phyloP scores from a whole-genome alignment of 352 stramenopile genomes.

The Phytophthora foliorum region DNA sequence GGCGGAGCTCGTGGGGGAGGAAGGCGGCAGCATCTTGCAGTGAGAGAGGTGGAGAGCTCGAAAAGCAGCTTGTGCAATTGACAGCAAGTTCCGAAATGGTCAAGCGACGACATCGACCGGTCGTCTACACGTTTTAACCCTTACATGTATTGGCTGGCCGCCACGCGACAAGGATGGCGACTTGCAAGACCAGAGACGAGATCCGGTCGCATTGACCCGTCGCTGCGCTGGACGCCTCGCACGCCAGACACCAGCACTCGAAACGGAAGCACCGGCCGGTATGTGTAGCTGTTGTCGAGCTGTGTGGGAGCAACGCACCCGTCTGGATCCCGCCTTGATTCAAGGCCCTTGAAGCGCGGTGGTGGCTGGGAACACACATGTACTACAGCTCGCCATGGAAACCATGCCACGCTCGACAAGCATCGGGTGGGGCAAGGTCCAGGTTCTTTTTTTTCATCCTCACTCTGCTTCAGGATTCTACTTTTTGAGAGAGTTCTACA shows the following conservation, averaged over 20 bases:
- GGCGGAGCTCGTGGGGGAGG: slow-evolving; percentile 27
- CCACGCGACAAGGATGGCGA: slow-evolving; percentile 41
- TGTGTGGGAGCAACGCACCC: not conserved
- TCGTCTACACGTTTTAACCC: slow-evolving; percentile 36
- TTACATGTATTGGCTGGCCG: slow-evolving; percentile 34
- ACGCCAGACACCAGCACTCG: slow-evolving; percentile 33
- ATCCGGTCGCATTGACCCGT: slow-evolving; percentile 31
- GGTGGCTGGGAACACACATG: no score
- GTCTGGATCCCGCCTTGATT: slow-evolving; percentile 14
- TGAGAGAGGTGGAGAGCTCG: not conserved
- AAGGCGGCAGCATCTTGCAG: slow-evolving; percentile 43
- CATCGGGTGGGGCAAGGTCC: not conserved
- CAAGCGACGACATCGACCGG: slow-evolving; percentile 13
- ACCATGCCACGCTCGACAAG: slow-evolving; percentile 4
- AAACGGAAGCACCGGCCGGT: slow-evolving; percentile 25
- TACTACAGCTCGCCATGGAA: no score
- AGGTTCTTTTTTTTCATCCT: slow-evolving; percentile 20
- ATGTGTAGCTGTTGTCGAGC: not conserved
- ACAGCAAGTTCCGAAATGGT: slow-evolving; percentile 41
- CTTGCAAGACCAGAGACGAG: slow-evolving; percentile 31
- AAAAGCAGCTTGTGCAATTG: slow-evolving; percentile 12
- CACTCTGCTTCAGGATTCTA: slow-evolving; percentile 36
- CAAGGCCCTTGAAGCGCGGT: no score
- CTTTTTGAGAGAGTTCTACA: slow-evolving; percentile 15
- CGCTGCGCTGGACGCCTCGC: slow-evolving; percentile 32